Evolutionary conservation across 1,284 basidiomycete species (phyloP).

Genomic region (Grifola frondosa): DNA sequence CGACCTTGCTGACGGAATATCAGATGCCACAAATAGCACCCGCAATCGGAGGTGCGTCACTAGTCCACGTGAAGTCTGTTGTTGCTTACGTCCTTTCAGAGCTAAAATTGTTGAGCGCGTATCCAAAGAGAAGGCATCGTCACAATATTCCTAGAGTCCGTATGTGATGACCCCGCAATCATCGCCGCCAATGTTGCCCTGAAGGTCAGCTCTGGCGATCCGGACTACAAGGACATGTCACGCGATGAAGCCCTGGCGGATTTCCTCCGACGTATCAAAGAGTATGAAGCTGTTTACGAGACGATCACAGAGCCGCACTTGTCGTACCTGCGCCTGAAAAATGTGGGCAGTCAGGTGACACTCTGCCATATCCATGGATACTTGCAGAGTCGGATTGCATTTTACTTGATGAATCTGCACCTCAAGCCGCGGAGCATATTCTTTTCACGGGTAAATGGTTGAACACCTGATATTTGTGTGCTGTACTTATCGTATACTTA

Average conservation of each 20-base stretch:
- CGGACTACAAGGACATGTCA: constrained; percentile 92
- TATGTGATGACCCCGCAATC: constrained; percentile 91
- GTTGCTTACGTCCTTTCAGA: constrained; percentile 38
- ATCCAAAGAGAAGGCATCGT: constrained; percentile 89
- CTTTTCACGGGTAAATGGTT: constrained; percentile 77
- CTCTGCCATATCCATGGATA: constrained; percentile 89
- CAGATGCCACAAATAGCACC: constrained; percentile 95
- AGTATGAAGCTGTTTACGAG: constrained; percentile 97
- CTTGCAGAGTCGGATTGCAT: constrained; percentile 94
- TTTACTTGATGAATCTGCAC: constrained; percentile 98
- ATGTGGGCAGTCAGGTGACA: constrained; percentile 85
- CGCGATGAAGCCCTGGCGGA: constrained; percentile 86
- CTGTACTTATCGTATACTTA: constrained; percentile 34
- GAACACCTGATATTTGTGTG: constrained; percentile 5
- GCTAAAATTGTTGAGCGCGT: constrained; percentile 81
- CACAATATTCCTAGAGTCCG: constrained; percentile 92
- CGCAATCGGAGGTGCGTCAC: constrained; percentile 59
- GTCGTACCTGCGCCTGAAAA: constrained; percentile 84
- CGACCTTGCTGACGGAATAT: neutral
- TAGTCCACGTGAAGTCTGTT: neutral
- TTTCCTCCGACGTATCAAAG: constrained; percentile 88
- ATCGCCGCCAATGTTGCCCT: constrained; percentile 95
- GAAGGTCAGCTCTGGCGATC: constrained; percentile 95
- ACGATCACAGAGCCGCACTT: constrained; percentile 87
- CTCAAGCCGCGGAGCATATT: constrained; percentile 96